phyloP scores from a whole-genome alignment of 2,329 filamentous ascomycete genomes.

The Achaetomium macrosporum region DNA sequence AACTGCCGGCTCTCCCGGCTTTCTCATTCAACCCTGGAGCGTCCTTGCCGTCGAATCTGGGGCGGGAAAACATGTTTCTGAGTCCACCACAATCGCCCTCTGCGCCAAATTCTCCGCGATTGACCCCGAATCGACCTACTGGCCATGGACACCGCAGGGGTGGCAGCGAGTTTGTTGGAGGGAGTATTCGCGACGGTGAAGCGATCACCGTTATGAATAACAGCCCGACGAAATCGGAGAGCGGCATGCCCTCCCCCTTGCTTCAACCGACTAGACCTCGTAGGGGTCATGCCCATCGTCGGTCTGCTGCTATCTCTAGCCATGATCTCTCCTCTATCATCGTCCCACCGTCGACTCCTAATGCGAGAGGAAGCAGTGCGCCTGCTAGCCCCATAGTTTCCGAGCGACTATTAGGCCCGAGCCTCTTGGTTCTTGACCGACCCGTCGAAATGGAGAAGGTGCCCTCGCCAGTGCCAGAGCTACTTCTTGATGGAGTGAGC shows the following conservation, averaged over 20 bases:
- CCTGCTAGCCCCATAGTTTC: conserved; percentile 54
- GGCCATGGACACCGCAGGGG: conserved; percentile 74
- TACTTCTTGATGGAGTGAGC: not conserved
- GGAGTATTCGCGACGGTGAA: conserved; percentile 54
- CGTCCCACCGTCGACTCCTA: conserved; percentile 52
- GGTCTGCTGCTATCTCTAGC: conserved; percentile 76
- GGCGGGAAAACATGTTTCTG: conserved; percentile 37
- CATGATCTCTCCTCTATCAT: conserved; percentile 67
- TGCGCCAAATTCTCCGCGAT: conserved; percentile 45
- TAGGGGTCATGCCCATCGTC: conserved; percentile 71
- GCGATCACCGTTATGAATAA: conserved; percentile 59
- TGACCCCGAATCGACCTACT: conserved; percentile 46
- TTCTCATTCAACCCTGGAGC: conserved; percentile 53
- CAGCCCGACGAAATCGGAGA: conserved; percentile 61
- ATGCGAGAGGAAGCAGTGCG: conserved; percentile 53
- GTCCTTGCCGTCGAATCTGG: conserved; percentile 27
- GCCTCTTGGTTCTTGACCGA: conserved; percentile 22
- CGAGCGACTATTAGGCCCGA: conserved; percentile 27
- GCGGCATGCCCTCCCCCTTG: conserved; percentile 51
- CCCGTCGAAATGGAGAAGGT: conserved; percentile 5
- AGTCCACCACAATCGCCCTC: conserved; percentile 52
- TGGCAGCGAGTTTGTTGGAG: conserved; percentile 82
- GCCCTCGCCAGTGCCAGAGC: conserved; percentile 11
- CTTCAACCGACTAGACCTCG: conserved; percentile 48
- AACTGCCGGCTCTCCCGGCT: conserved; percentile 43